Evolutionary conservation across 768 basidiomycete genomes (phyloP).

Genomic region (Rhodotorula diobovata): DNA sequence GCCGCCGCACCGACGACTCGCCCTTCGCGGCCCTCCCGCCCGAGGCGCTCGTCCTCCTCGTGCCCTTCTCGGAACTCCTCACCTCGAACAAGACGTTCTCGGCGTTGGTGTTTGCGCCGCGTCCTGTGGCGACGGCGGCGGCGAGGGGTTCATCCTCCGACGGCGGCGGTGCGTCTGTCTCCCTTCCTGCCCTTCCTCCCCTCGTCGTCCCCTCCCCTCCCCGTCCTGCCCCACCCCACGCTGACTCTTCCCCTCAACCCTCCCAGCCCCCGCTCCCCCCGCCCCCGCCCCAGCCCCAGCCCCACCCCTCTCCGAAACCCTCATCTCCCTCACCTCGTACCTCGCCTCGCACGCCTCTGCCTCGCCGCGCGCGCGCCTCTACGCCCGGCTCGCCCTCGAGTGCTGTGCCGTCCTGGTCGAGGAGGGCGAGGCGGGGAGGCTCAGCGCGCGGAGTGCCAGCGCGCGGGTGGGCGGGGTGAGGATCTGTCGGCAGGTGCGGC

Average conservation of each 20-base stretch:
- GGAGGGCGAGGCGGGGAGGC: conserved; percentile 28
- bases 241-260: too few species aligned
- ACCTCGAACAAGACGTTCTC: conserved; percentile 41
- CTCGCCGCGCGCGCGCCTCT: conserved; percentile 7
- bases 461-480: neutral
- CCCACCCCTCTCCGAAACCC: neutral
- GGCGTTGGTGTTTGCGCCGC: conserved; percentile 12
- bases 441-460: neutral
- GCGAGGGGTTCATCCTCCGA: too few species aligned
- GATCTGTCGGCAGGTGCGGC: conserved; percentile 32
- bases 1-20: neutral
- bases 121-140: too few species aligned
- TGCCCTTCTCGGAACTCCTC: conserved; percentile 40
- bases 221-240: too few species aligned
- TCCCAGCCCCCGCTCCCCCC: too few species aligned
- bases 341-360: conserved; percentile 30
- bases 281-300: too few species aligned
- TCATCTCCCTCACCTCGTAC: conserved; percentile 41
- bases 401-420: conserved; percentile 34
- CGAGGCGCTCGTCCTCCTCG: conserved; percentile 19
- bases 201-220: too few species aligned
- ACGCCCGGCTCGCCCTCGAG: conserved; percentile 30
- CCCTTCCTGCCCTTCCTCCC: neutral
- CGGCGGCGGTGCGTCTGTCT: too few species aligned
- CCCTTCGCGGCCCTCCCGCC: conserved; percentile 33